Percentiles rank a stretch among this genome's conserved stretches.
Conservation (phyloP, 345 rosid genomes). For the Salix arbutifolia region DNA sequence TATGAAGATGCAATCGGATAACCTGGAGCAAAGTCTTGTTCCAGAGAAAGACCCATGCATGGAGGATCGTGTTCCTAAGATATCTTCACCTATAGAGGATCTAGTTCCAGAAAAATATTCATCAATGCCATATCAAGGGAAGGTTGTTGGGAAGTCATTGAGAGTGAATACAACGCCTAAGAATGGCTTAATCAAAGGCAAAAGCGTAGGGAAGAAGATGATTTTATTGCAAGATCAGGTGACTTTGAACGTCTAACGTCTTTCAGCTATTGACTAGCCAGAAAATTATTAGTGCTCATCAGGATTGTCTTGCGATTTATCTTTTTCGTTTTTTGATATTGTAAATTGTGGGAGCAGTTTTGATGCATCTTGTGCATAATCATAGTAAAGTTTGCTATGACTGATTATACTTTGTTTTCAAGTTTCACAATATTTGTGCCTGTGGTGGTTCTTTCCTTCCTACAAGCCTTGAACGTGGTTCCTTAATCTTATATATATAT, state of each 20-base stretch:
- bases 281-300: too few species aligned
- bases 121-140: background rate
- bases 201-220: slow-evolving; percentile 31
- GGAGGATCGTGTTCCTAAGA: too few species aligned
- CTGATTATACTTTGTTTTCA: too few species aligned
- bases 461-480: too few species aligned
- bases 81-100: too few species aligned
- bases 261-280: too few species aligned
- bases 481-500: too few species aligned
- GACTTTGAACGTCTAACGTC: slow-evolving; percentile 10
- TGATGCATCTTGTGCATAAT: background rate
- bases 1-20: slow-evolving; percentile 1
- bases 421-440: too few species aligned
- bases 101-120: background rate
- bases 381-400: background rate
- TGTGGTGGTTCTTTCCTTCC: too few species aligned
- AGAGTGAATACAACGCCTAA: background rate
- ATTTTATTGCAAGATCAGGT: slow-evolving; percentile 39
- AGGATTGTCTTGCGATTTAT: too few species aligned
- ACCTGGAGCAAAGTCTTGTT: background rate
- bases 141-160: background rate
- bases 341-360: background rate
- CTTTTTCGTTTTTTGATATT: background rate
- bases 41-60: too few species aligned
- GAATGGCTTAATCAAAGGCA: background rate